Base-by-base conservation (phyloP, 2,329 filamentous ascomycete species). In the Colletotrichum somersetense region DNA sequence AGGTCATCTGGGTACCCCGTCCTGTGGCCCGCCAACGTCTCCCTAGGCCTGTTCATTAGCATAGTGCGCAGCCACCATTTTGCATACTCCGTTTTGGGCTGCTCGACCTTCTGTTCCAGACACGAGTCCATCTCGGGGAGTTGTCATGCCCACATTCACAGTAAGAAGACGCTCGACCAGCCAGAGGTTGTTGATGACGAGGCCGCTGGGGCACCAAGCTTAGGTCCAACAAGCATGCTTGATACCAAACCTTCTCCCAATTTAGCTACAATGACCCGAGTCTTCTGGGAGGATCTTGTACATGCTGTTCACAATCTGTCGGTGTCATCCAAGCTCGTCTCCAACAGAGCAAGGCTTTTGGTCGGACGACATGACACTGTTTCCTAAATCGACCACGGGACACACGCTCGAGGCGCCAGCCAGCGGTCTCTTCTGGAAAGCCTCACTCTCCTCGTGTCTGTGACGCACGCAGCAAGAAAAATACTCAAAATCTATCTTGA, bases 311-410 rank as follows among this genome's bases (percentile, higher is more conserved):
- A 30, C 20, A 33, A 56, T 2, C 62, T 26, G 46, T 44, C 6
- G 30, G 38, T 67, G 64, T 68, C 66, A 59, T 69, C 58, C 52
- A 58, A 72, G 59, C 8, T 58, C 14, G 38, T 30, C 18, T 62
- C 33, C 26, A 53, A 38, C 35, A 20, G 56, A 46, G 67, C 44
- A 42, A 67, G 56, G 26, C 42, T 64, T 52, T 35, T 26, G 62
- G 23, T 46, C 40, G 42, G 42, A 61, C 57, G 18, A n/a, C 26
- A 11, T 46, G 40, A 23, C 33, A 16, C 5, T 57, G 33, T 40
- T 57, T 14, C 53, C 35, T n/a, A 35, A 11, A 23, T 12, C 20
- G 33, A 57, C 10, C 20, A 16, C 11, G 1, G 53, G 33, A 38
- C 12, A 33, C 6, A 40, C 20, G n/a, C 7, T 38, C n/a, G 11